These are phyloP conservation scores for Sicyos edulis DNA, from an alignment of 306 rosid genomes.

Conservation along the genomic window DNA sequence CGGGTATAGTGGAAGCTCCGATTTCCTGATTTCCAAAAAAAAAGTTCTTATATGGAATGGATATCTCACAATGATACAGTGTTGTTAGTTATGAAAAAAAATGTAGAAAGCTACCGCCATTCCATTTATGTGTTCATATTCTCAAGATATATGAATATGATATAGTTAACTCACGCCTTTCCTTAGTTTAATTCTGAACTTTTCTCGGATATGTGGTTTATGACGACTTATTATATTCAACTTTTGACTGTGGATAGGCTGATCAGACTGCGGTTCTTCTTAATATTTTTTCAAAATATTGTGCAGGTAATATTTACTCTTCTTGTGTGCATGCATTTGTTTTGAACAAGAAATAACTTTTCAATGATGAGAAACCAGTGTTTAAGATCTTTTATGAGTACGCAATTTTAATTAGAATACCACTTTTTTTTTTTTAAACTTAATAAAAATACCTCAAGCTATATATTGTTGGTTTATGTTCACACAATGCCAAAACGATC, in stretches of 20 bases:
- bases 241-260: slow-evolving; percentile 18
- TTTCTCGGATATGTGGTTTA: background rate
- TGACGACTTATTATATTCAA: background rate
- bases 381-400: background rate
- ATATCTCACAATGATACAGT: background rate
- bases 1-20: too few relatives aligned
- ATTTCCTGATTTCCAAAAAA: too few relatives aligned
- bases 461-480: background rate
- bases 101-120: background rate
- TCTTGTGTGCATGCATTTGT: background rate
- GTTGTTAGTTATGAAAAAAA: background rate
- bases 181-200: background rate
- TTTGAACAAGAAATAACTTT: background rate
- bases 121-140: background rate
- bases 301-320: slow-evolving; percentile 29
- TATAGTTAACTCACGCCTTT: background rate
- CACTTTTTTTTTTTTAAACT: too few relatives aligned
- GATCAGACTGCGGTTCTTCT: slow-evolving; percentile 32
- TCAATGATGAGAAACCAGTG: background rate
- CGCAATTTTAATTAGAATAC: background rate
- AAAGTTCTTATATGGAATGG: background rate
- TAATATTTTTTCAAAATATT: slow-evolving; percentile 32
- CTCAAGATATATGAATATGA: background rate
- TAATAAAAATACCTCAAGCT: too few relatives aligned
- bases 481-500: background rate